Percentiles rank a stretch among this genome's conserved stretches.
Conservation (phyloP, 2,329 filamentous ascomycete species). For the Coniochaeta ligniaria region DNA sequence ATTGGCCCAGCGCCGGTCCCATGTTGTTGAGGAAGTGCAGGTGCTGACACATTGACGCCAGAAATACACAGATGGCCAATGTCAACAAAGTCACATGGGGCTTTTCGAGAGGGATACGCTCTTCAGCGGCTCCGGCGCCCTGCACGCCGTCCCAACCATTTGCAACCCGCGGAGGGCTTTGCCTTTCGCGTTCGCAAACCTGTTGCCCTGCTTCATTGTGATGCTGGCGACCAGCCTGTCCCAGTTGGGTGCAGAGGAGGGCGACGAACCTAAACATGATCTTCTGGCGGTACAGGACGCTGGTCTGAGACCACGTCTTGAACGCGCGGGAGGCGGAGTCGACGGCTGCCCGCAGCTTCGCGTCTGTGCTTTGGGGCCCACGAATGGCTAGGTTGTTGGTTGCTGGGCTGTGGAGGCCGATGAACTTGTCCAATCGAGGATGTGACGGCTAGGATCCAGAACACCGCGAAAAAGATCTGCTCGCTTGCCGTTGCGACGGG, state of each 20-base stretch:
- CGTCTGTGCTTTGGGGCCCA: conserved; percentile 76
- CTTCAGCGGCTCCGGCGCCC: conserved; percentile 73
- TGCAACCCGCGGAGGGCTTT: conserved; percentile 78
- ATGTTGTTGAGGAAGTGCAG: too few species aligned
- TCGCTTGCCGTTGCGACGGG: too few species aligned
- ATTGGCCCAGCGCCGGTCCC: too few species aligned
- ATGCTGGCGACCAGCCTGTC: conserved; percentile 81
- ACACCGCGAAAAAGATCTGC: too few species aligned
- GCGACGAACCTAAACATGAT: conserved; percentile 83
- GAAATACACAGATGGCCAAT: too few species aligned
- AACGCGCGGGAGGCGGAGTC: conserved; percentile 72
- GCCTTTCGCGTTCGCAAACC: conserved; percentile 72
- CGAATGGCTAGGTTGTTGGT: conserved; percentile 81
- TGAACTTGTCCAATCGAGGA: conserved; percentile 68
- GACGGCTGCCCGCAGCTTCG: conserved; percentile 67
- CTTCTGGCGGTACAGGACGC: conserved; percentile 67
- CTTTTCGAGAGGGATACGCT: conserved; percentile 75
- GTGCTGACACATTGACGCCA: too few species aligned
- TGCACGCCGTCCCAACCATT: conserved; percentile 77
- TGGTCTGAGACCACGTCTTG: conserved; percentile 64
- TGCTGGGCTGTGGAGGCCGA: conserved; percentile 74
- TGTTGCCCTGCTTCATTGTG: conserved; percentile 84
- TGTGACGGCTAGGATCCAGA: too few species aligned
- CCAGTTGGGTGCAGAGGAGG: conserved; percentile 77
- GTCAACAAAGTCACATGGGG: too few species aligned